Evolutionary conservation across 140 eudicot genomes (phyloP), one percentile per base, ranked within the genome.

Genomic region (Cichorium intybus): DNA sequence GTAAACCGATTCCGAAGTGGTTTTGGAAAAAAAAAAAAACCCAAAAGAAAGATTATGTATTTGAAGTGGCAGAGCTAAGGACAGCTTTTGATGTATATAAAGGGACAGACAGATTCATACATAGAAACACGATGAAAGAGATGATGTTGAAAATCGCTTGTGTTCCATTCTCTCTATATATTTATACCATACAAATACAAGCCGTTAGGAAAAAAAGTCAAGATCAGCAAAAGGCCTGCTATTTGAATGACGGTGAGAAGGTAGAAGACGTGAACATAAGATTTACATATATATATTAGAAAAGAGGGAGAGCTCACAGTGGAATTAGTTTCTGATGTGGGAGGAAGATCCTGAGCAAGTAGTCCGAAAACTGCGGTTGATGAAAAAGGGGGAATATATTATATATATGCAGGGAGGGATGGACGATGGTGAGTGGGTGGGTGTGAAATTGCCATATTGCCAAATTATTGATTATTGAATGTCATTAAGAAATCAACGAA

Each of bases 261-360:
- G n/a, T n/a, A n/a, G n/a, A n/a, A n/a, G n/a, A n/a, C n/a, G n/a
- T n/a, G n/a, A n/a, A n/a, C n/a, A n/a, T n/a, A n/a, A n/a, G n/a
- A n/a, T n/a, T n/a, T n/a, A n/a, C n/a, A n/a, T n/a, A n/a, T n/a
- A n/a, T n/a, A n/a, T n/a, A n/a, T n/a, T n/a, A n/a, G n/a, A n/a
- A n/a, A n/a, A n/a, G n/a, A n/a, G n/a, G n/a, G n/a, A 10, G 41
- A 71, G 53, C 76, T 71, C 26, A 71, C 76, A 49, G 6, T 35
- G 43, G 9, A 34, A 10, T 60, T 34, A 2, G 59, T 58, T 69
- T 33, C 34, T 8, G 15, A 29, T 28, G 45, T 41, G 35, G 29
- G 18, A 14, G 69, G 49, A 7, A 43, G 43, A 14, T 45, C 20
- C 35, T n/a, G 26, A 45, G 17, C 55, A 48, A 34, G 52, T 16